Conservation (phyloP, 2,329 filamentous ascomycete genomes). For the Fusarium tanahbumbuense region DNA sequence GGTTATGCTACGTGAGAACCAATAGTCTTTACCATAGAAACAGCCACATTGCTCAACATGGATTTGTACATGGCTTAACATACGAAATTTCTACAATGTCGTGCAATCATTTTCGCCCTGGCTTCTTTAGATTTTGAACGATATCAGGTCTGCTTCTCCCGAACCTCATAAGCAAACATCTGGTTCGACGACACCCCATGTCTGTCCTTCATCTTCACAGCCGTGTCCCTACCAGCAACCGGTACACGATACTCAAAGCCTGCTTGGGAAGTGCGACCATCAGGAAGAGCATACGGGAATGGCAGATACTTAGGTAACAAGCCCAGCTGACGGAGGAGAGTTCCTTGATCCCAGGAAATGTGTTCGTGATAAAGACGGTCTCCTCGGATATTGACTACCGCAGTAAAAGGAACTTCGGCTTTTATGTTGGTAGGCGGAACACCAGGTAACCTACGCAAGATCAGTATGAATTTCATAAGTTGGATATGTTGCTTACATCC, state of each 20-base stretch:
- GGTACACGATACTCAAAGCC: slow-evolving; percentile 49
- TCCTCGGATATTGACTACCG: slow-evolving; percentile 72
- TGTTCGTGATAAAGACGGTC: slow-evolving; percentile 74
- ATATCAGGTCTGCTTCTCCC: neutral
- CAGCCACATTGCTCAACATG: neutral
- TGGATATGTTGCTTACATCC: slow-evolving; percentile 66
- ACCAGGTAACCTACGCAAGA: slow-evolving; percentile 57
- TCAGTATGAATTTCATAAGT: neutral
- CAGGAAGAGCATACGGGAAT: slow-evolving; percentile 66
- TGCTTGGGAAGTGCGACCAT: slow-evolving; percentile 45
- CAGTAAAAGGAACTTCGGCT: slow-evolving; percentile 70
- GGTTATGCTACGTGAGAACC: neutral
- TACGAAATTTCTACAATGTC: neutral
- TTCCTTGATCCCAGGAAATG: slow-evolving; percentile 76
- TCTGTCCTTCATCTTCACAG: slow-evolving; percentile 49
- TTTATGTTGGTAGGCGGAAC: slow-evolving; percentile 65
- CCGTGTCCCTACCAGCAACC: slow-evolving; percentile 48
- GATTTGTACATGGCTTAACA: neutral
- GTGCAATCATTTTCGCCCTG: neutral
- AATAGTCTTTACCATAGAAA: neutral
- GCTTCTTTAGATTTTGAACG: no score
- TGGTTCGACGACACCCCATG: slow-evolving; percentile 48
- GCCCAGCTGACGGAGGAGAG: slow-evolving; percentile 68
- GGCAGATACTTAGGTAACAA: slow-evolving; percentile 69
- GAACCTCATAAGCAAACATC: slow-evolving; percentile 42